Base-by-base conservation (phyloP, 176 grass and related monocot genomes). In the Hyparrhenia diplandra region DNA sequence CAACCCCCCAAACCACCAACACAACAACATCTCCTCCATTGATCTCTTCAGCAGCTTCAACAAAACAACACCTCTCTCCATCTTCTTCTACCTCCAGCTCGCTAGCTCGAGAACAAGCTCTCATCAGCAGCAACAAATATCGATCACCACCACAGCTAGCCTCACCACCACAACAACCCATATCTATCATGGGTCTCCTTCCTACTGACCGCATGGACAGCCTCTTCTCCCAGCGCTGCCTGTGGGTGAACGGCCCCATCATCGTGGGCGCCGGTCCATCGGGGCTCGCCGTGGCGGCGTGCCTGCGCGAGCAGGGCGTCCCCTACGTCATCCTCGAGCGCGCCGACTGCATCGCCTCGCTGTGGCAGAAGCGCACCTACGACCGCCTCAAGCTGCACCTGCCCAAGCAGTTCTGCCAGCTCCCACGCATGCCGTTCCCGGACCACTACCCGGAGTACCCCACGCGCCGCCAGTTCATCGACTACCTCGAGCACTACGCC, bases 351-450 rank as follows among this genome's bases (percentile, higher is more conserved):
- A 90, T 97, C 70, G 91, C 94, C 2, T 91, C 94, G 6, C 82
- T 94, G 3, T 97, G 94, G 94, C 82, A 89, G 76, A 77, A 79
- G 16, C 89, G 94, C 23, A 97, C 94, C 1, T 97, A 97, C 52
- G 85, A 97, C 42, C 87, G 94, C 29, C 87, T 97, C 28, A 91
- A 88, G 75, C 87, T 97, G 8, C 91, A 97, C 62, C 85, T 94
- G 5, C 91, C 91, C 29, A 94, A 94, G 73, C 84, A 90, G 60
- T 97, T 97, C 84, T 90, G 89, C 85, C 51, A 97, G 87, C 87
- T 97, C 0, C 94, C 94, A 0, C 66, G 84, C 8, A 91, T 97
- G 88, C 45, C 69, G 0, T 91, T 97, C 87, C 94, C 94, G 0
- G 91, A 54, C 0, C 1, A 84, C 71, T 97, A 94, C 71, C 94